Conservation (phyloP, 1,284 basidiomycete genomes). For the Cystobasidium slooffiae region DNA sequence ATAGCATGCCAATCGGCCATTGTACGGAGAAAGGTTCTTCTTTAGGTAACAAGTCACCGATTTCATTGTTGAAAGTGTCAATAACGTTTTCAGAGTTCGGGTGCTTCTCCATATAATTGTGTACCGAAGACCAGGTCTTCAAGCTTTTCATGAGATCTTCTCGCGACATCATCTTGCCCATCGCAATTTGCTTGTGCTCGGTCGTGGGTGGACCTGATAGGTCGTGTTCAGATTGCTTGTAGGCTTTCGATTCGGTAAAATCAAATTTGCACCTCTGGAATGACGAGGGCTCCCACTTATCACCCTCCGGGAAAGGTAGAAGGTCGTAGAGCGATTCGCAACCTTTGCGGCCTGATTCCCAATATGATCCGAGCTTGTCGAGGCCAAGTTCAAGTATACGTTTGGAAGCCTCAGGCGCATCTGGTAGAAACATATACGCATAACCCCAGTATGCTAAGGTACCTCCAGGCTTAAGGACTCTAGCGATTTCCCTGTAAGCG, state of each 20-base stretch:
- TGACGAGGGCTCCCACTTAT: constrained; percentile 4
- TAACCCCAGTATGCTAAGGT: constrained; percentile 80
- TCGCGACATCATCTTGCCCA: constrained; percentile 69
- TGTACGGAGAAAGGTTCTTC: constrained; percentile 19
- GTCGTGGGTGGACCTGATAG: constrained; percentile 14
- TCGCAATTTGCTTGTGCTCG: constrained; percentile 58
- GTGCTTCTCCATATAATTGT: constrained; percentile 67
- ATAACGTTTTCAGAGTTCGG: constrained; percentile 4
- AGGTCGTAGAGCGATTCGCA: constrained; percentile 29
- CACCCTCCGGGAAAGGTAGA: constrained; percentile 17
- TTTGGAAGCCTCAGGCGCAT: constrained; percentile 61
- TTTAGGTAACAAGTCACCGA: neutral
- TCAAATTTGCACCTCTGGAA: constrained; percentile 39
- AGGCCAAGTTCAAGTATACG: constrained; percentile 12
- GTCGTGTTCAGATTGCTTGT: constrained; percentile 1
- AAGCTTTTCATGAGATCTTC: constrained; percentile 70
- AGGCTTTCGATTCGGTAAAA: constrained; percentile 6
- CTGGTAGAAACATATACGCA: constrained; percentile 72
- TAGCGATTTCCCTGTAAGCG: constrained; percentile 71
- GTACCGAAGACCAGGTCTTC: constrained; percentile 71
- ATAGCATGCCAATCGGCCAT: constrained; percentile 32
- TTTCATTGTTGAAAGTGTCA: constrained; percentile 18
- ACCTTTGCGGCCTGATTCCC: constrained; percentile 21
- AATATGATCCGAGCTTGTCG: constrained; percentile 19
- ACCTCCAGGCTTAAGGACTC: constrained; percentile 70